Evolutionary conservation across 1,284 basidiomycete species (phyloP), one percentile per base, ranked within the genome.

Genomic region (Sanghuangporus baumii): DNA sequence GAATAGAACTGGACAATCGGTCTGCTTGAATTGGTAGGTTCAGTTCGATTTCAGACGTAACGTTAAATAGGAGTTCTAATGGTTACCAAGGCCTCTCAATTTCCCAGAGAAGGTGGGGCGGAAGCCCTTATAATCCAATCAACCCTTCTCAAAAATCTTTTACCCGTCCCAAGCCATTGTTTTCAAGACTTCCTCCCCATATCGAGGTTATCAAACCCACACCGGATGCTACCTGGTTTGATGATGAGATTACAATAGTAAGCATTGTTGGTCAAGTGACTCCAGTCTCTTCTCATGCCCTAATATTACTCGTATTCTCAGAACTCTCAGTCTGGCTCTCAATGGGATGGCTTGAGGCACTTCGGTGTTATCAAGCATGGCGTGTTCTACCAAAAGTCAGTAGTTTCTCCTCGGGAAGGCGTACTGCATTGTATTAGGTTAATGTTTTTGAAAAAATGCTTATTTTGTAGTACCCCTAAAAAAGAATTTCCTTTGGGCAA

Each of bases 251-350:
- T 34, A 78, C 85, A 67, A 86, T 88, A n/a, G 86, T 88, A 67
- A 40, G 82, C 73, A 51, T 51, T n/a, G 38, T 4, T 18, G 36
- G 34, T 47, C 47, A 59, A 38, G 26, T 48, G 38, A 64, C 54
- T 20, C 18, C 51, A 56, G 43, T 41, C 14, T 36, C 43, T 38
- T 54, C 52, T 18, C 16, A 54, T 7, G 20, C 7, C 37, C 34
- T 37, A 36, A 54, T 16, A n/a, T 37, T 36, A 14, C 18, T 23
- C 11, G 23, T 34, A 57, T 38, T 60, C 6, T 16, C 66, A 89
- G 85, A 90, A 91, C 67, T 86, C 87, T 0, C 88, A 90, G 75
- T 87, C 86, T 0, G 87, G 88, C 20, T 81, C 86, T 3, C 89
- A 91, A 66, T 89, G 88, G 88, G 89, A 90, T 67, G 86, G 88